Conservation (phyloP, 192 early-diverging fungal genomes). For the Gamsiella multidivaricata region DNA sequence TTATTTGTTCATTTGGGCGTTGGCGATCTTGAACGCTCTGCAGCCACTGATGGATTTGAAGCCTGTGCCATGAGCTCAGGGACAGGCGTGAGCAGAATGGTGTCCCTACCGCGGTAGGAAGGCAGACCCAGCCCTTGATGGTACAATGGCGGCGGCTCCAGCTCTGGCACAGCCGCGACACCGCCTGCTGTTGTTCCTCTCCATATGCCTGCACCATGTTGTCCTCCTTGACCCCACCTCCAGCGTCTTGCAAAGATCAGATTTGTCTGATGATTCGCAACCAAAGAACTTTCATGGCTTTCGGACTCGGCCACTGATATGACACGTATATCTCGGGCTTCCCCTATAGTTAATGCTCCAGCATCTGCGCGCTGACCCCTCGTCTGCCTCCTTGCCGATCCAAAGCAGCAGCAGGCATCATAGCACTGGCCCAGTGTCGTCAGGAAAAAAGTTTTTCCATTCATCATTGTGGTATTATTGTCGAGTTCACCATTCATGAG, state of each 20-base stretch:
- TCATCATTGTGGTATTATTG: not conserved
- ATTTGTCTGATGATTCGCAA: not conserved
- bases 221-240: not conserved
- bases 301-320: constrained; percentile 7
- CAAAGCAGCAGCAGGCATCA: constrained; percentile 7
- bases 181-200: not conserved
- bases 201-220: not conserved
- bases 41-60: too few relatives aligned
- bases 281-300: not conserved
- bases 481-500: not conserved
- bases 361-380: too few relatives aligned
- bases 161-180: not conserved
- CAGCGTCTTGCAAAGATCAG: constrained; percentile 24
- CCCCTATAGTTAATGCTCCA: not conserved
- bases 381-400: not conserved
- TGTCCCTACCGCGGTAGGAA: constrained; percentile 2
- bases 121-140: constrained; percentile 22
- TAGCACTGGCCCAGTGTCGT: not conserved
- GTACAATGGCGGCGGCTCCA: constrained; percentile 23
- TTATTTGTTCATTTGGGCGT: too few relatives aligned
- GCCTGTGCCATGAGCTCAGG: too few relatives aligned
- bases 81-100: constrained; percentile 11
- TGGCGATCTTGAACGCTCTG: too few relatives aligned
- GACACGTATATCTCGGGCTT: not conserved
- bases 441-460: not conserved